Evolutionary conservation across 2,329 filamentous ascomycete species (phyloP), one percentile per base, ranked within the genome.

Genomic region (Aspergillaceae sp.): DNA sequence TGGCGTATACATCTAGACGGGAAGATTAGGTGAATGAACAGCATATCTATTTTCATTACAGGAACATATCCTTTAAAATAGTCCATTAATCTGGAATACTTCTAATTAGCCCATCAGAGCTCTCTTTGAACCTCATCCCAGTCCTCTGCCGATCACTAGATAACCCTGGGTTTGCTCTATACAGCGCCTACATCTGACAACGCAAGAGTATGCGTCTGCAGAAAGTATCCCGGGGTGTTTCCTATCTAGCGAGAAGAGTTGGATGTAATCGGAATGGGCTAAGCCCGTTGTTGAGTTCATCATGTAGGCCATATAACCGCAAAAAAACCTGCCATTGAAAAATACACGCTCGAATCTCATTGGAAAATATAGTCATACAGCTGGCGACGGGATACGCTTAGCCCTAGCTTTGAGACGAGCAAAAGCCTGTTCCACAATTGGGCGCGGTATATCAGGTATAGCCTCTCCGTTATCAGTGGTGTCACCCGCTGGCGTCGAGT

Each of bases 351-450:
- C 19, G 2, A 19, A 19, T 19, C 19, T 19, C 19, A 19, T 19
- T 26, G 11, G 7, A 26, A 28, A 7, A 4, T 8, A 38, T 26
- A 7, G 4, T 38, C 19, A 38, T 28, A 38, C 34, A 36, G 34
- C 36, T n/a, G 34, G 26, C 36, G 36, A 55, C 9, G 51, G 38
- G 41, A 52, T 54, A 10, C 50, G 43, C 43, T 57, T 54, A 28
- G 51, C 58, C 47, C 63, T 57, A 40, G 54, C 57, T 42, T 67
- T 68, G 38, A 71, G 49, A 29, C 70, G 63, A n/a, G 55, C 56
- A 47, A 70, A 57, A 32, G 70, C 71, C 42, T 66, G 57, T 44
- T 73, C 67, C n/a, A 74, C 56, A 6, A 69, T 56, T 33, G 65
- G 56, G 44, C 65, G 66, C 2, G 70, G 68, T 26, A 74, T 47